Conservation (phyloP, 441 rosid species). For the Biscutella laevigata region DNA sequence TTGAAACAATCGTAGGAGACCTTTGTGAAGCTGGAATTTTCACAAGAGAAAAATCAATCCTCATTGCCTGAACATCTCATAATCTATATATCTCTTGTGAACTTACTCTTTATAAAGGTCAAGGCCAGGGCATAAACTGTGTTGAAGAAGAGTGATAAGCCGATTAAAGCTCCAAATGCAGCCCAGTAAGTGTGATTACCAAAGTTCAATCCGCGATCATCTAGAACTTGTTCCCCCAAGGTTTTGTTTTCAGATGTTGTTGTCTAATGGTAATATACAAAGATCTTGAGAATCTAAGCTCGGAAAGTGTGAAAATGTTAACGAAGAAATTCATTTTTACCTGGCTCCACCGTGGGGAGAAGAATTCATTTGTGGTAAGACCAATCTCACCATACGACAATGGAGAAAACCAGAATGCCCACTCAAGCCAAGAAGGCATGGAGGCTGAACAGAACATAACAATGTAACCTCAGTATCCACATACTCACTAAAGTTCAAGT, state of each 20-base stretch:
- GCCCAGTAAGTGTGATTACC: constrained; percentile 48
- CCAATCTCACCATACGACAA: constrained; percentile 67
- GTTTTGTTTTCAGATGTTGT: constrained; percentile 29
- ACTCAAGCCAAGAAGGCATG: constrained; percentile 53
- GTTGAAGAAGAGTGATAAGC: constrained; percentile 47
- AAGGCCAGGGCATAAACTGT: constrained; percentile 48
- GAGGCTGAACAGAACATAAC: constrained; percentile 30
- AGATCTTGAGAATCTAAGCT: neutral
- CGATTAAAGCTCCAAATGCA: constrained; percentile 45
- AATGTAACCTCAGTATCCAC: neutral
- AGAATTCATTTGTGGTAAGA: constrained; percentile 52
- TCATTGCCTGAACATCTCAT: neutral
- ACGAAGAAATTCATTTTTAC: constrained; percentile 14
- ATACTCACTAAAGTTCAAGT: neutral
- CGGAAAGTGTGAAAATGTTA: neutral
- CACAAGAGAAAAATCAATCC: neutral
- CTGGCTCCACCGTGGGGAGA: constrained; percentile 58
- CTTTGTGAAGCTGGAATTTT: constrained; percentile 46
- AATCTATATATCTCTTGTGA: neutral
- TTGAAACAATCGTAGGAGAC: constrained; percentile 45
- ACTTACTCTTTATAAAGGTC: constrained; percentile 51
- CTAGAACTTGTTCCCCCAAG: constrained; percentile 37
- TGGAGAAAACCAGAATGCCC: constrained; percentile 74
- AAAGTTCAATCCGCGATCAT: constrained; percentile 50
- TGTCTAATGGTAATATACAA: neutral